These are phyloP conservation scores for Plasmodium coatneyi DNA, from an alignment of 169 alveolate species.

Conservation along the genomic window DNA sequence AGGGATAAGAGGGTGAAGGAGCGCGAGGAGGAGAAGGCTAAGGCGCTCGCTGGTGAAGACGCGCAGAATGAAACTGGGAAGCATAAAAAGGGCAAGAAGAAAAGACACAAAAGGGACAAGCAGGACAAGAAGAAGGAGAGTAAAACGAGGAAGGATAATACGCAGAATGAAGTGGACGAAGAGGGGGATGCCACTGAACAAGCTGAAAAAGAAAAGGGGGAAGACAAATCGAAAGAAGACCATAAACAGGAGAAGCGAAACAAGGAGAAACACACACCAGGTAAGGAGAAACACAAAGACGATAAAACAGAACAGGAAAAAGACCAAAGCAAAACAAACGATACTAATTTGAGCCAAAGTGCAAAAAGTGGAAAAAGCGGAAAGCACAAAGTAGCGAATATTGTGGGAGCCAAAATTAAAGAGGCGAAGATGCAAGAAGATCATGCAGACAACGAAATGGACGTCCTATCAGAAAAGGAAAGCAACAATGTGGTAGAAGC, in stretches of 20 bases:
- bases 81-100: neutral
- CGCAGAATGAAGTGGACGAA: neutral
- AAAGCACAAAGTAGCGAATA: neutral
- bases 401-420: neutral
- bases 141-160: neutral
- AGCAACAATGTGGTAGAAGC: constrained; percentile 13
- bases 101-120: neutral
- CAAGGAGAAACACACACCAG: neutral
- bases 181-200: neutral
- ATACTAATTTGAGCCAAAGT: neutral
- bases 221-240: neutral
- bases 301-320: neutral
- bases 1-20: constrained; percentile 2
- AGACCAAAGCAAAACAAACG: neutral
- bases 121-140: neutral
- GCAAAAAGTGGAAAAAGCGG: neutral
- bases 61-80: neutral
- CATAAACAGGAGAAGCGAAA: neutral
- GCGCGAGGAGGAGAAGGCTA: constrained; percentile 10
- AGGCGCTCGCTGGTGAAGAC: neutral
- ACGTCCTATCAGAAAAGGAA: constrained; percentile 2
- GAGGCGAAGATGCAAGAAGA: neutral
- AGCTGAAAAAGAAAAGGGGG: neutral
- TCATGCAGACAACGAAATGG: constrained; percentile 1
- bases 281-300: neutral